These are phyloP conservation scores for Vitis rupestris DNA, from an alignment of 164 flowering plant genomes.

Conservation along the genomic window DNA sequence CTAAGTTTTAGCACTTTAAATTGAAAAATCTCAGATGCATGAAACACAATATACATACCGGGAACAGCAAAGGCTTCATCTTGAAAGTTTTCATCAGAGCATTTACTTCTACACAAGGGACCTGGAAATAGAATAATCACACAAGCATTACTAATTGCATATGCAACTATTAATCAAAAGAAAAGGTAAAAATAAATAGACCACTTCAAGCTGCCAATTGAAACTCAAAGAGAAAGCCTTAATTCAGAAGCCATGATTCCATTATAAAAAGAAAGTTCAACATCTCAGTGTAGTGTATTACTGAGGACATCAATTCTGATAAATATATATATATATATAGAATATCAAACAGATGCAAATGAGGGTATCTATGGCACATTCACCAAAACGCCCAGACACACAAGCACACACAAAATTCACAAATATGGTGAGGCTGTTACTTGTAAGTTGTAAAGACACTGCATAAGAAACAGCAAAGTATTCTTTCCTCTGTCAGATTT, in stretches of 20 bases:
- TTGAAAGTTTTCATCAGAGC: conserved; percentile 92
- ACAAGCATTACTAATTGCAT: conserved; percentile 3
- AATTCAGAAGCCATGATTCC: background rate
- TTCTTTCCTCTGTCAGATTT: no score
- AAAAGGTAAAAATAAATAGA: background rate
- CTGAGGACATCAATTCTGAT: no score
- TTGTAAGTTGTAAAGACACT: no score
- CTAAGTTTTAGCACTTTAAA: background rate
- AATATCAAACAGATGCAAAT: no score
- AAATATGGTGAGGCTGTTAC: no score
- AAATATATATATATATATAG: no score
- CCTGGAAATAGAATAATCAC: conserved; percentile 44
- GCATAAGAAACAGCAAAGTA: no score
- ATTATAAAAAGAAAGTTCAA: background rate
- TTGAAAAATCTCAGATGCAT: background rate
- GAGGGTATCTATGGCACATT: no score
- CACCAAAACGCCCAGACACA: no score
- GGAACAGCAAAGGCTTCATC: conserved; percentile 87
- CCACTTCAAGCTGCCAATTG: conserved; percentile 2
- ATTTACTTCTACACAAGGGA: conserved; percentile 91
- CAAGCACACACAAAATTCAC: no score
- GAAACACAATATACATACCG: conserved; percentile 48
- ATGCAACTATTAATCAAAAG: background rate
- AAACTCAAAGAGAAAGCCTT: conserved; percentile 5
- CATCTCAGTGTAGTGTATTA: background rate